Percentiles rank a stretch among this genome's conserved stretches.
Conservation (phyloP, 495 filamentous ascomycete species). For the Delitschia confertaspora region DNA sequence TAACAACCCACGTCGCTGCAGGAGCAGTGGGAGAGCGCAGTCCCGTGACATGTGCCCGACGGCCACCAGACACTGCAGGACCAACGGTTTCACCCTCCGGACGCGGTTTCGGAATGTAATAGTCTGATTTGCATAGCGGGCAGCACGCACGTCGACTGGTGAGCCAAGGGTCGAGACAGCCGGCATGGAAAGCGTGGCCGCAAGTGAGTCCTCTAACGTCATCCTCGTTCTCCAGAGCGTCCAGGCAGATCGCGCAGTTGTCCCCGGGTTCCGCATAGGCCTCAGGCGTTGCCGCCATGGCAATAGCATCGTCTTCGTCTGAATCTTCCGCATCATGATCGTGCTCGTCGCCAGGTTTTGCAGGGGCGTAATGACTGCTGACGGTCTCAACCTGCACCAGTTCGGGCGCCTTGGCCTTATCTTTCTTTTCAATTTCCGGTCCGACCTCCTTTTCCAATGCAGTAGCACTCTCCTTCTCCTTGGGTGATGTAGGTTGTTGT, state of each 20-base stretch:
- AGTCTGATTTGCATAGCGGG: slow-evolving; percentile 93
- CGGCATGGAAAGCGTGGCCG: slow-evolving; percentile 91
- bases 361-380: slow-evolving; percentile 11
- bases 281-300: slow-evolving; percentile 71
- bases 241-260: slow-evolving; percentile 93
- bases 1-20: slow-evolving; percentile 11
- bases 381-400: slow-evolving; percentile 18
- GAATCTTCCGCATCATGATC: slow-evolving; percentile 49
- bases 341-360: slow-evolving; percentile 6
- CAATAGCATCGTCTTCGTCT: slow-evolving; percentile 76
- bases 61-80: slow-evolving; percentile 3
- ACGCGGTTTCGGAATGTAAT: slow-evolving; percentile 83
- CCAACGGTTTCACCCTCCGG: slow-evolving; percentile 32
- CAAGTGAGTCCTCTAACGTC: slow-evolving; percentile 90
- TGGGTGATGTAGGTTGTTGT: slow-evolving; percentile 7
- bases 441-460: slow-evolving; percentile 1
- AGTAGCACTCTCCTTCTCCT: neutral
- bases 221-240: slow-evolving; percentile 86
- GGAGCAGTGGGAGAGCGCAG: slow-evolving; percentile 23
- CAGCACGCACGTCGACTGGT: slow-evolving; percentile 89
- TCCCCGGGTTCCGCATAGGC: slow-evolving; percentile 82
- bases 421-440: slow-evolving; percentile 1
- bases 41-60: slow-evolving; percentile 13
- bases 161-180: slow-evolving; percentile 92
- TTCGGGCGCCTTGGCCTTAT: slow-evolving; percentile 7